Evolutionary conservation across 2,329 filamentous ascomycete genomes (phyloP).

Genomic region (Sporothrix pseudoabietina): DNA sequence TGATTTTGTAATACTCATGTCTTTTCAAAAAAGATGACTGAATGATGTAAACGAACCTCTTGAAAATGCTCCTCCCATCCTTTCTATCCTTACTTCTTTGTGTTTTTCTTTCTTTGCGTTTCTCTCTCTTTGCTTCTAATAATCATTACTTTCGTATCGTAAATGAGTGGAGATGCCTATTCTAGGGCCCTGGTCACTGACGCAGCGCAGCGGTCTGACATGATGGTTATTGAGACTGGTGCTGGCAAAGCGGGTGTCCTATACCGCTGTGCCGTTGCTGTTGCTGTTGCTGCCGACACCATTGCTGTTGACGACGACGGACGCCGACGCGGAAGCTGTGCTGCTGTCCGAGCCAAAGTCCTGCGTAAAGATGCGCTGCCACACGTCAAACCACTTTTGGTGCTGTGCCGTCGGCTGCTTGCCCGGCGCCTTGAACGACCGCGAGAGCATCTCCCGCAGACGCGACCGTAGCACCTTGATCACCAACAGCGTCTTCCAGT

Average conservation of each 20-base stretch:
- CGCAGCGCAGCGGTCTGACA: not conserved
- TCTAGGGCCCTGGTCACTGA: not conserved
- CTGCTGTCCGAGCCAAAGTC: slow-evolving; percentile 41
- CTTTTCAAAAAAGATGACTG: not conserved
- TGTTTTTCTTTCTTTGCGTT: not conserved
- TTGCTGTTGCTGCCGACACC: not conserved
- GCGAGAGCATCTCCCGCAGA: slow-evolving; percentile 73
- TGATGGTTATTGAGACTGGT: not conserved
- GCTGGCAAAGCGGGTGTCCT: not conserved
- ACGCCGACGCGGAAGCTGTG: not conserved
- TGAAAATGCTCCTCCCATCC: slow-evolving; percentile 5
- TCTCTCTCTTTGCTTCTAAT: not conserved
- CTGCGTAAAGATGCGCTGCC: slow-evolving; percentile 68
- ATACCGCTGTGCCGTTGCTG: not conserved
- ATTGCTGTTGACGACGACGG: slow-evolving; percentile 1
- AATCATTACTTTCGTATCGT: slow-evolving; percentile 15
- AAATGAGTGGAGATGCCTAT: slow-evolving; percentile 16
- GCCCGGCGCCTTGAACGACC: slow-evolving; percentile 68
- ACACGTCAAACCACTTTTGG: slow-evolving; percentile 72
- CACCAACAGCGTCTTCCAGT: slow-evolving; percentile 91
- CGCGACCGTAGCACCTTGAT: slow-evolving; percentile 76
- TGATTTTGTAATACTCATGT: not conserved
- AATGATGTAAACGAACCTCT: not conserved
- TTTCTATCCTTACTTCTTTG: not conserved
- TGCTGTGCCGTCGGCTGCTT: slow-evolving; percentile 66